Evolutionary conservation across 2,329 filamentous ascomycete genomes (phyloP), one percentile per base, ranked within the genome.

Genomic region (Fusarium sp.): DNA sequence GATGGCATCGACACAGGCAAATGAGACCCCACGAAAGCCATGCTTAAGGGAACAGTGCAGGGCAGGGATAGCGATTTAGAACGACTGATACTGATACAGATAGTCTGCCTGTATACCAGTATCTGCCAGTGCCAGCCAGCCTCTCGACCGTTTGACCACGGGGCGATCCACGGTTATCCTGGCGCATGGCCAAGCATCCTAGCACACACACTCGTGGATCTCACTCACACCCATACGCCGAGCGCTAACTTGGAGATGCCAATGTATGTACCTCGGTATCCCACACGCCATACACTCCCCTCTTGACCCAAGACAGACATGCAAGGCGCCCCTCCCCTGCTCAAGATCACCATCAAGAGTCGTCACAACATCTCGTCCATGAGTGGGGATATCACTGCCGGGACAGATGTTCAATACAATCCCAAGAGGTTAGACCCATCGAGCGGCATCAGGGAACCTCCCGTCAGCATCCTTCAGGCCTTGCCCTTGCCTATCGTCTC

Each of bases 91-190:
- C 41, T 35, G 48, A 27, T 69, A 20, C 41, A 32, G 46, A 40
- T 38, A 44, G 49, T 49, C 48, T 32, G 38, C 27, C 48, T 37
- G 38, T 33, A 32, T 65, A 65, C 40, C 48, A 6, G 9, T 15
- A n/a, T 20, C 13, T 30, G 44, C 44, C 44, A 46, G 32, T 62
- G 40, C 27, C 37, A 46, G 41, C 66, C 61, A 53, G 67, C 58
- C 66, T 66, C 73, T 76, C 64, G 75, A 76, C 74, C 74, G 75
- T 77, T 75, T 77, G 73, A 73, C 73, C 71, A 70, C 73, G 69
- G 71, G 73, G 74, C 67, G 75, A 75, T 75, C 75, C 75, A 75
- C 68, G 69, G 64, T 60, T 40, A 75, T 74, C 71, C 73, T 73
- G 69, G 74, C 53, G 62, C 64, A 72, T 64, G 56, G 70, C 67